Conservation (phyloP, 73 alveolate genomes). For the Breviolum minutum region DNA sequence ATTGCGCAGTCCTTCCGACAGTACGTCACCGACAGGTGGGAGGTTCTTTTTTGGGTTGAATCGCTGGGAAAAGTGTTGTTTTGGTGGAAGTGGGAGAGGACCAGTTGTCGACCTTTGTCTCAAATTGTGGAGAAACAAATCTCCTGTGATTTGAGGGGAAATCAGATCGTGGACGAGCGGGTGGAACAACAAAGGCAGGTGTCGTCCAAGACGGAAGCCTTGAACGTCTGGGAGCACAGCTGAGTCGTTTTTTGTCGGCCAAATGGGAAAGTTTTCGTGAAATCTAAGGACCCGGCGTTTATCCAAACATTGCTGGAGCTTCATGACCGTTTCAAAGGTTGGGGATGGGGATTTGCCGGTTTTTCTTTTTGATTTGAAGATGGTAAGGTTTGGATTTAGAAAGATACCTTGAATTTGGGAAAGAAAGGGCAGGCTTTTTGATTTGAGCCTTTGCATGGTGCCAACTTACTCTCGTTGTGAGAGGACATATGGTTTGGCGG, state of each 20-base stretch:
- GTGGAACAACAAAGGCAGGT: slow-evolving; percentile 88
- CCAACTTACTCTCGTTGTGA: background rate
- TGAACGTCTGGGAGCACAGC: slow-evolving; percentile 25
- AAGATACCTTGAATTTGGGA: background rate
- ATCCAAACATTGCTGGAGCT: slow-evolving; percentile 94
- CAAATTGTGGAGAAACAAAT: too few species aligned
- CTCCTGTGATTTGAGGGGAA: slow-evolving; percentile 55
- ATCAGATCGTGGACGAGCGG: slow-evolving; percentile 81
- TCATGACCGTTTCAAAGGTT: slow-evolving; percentile 93
- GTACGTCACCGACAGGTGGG: slow-evolving; percentile 89
- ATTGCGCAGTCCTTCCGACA: slow-evolving; percentile 90
- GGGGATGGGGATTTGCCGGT: background rate
- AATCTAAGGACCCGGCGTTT: slow-evolving; percentile 81
- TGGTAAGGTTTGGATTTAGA: background rate
- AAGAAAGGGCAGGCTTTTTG: background rate
- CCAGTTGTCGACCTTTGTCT: background rate
- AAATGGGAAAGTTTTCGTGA: background rate
- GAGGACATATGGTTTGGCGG: background rate
- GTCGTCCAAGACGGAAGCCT: slow-evolving; percentile 72
- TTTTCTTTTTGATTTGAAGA: background rate
- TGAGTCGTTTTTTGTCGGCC: background rate
- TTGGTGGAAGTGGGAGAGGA: background rate
- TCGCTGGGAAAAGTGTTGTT: too few species aligned
- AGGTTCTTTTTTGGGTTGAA: background rate
- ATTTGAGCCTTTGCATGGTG: background rate